Evolutionary conservation across 352 stramenopile genomes (phyloP), one percentile per base, ranked within the genome.

Genomic region (Globisporangium paroecandrum): DNA sequence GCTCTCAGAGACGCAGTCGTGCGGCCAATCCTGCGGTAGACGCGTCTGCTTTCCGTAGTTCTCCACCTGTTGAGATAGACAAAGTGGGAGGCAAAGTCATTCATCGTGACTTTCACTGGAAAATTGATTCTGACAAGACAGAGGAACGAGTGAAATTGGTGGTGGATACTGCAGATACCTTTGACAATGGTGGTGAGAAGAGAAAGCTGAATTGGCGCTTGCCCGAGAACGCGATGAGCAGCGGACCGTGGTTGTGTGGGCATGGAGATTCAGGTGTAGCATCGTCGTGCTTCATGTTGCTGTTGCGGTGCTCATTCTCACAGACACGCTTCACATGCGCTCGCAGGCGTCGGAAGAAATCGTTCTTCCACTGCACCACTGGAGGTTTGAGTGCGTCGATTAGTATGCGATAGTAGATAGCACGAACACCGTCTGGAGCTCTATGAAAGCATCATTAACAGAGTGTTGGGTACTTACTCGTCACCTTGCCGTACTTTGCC

Each of bases 131-230:
- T 51, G 43, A 10, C 6, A 51, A 22, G 43, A 51, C 43, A 51
- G 5, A 10, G 7, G 6, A 51, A 22, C 18, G 0, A 24, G 1
- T 24, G 43, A 24, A 20, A 49, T 51, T 51, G 43, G 6, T 38
- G 36, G 18, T 38, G 36, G n/a, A 0, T 15, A 47, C 56, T 12
- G 56, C 29, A 32, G 29, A 32, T 51, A 82, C 73, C 58, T 87
- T 93, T 34, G 79, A 76, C 25, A 93, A 65, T 18, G 84, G 85
- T 7, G 85, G 82, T 18, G 86, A 79, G 64, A 96, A 96, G 55
- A 96, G 66, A 57, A 77, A 91, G 64, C 83, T 89, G 70, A 95
- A 96, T 66, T 96, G 89, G 22, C 89, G 83, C 69, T 96, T 96
- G 18, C 89, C 89, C 0, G 85, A 90, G 70, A 96, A 96, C 6